Base-by-base conservation (phyloP, 495 filamentous ascomycete species). In the Aspergillus incahuasiensis region DNA sequence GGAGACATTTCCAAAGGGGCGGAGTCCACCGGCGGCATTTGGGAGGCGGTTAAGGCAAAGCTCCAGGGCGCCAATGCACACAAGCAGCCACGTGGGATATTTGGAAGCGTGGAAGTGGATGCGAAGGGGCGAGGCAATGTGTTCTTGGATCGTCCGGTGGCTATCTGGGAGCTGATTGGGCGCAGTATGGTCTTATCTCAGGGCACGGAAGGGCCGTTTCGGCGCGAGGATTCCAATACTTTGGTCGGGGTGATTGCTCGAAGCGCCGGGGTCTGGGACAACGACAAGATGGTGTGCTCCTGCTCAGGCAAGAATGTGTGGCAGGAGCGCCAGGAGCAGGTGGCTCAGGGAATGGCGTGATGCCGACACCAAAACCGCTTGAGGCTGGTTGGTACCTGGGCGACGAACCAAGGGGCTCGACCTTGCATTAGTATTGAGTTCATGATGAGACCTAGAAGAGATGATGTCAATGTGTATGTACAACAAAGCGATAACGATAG, bases 291-390 rank as follows among this genome's bases (percentile, higher is more conserved):
- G 63, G 94, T 98, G 24, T 86, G 86, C 68, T 92, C 89, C 13
- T 97, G 94, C 71, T 95, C 90, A 39, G 94, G 94, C 3, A 97
- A 98, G 84, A 97, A 91, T 61, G 79, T 98, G 30, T 98, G 94
- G 94, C 87, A 97, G 71, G 94, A 98, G 78, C 81, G 94, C 66
- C 86, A 86, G 75, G 92, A 97, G 66, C 87, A 95, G 73, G 84
- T 91, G 43, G 77, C 73, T 43, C 88, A 86, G 73, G 94, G 94
- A 6, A 97, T 98, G 88, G 69, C 86, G 48, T 95, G 45, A 64
- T 42, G 11, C 16, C 8, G 41, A 8, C 44, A 20, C n/a, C 18
- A 21, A 12, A 5, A 18, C 47, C 8, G 21, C 11, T 1, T 15
- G 20, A 18, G 5, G 45, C 11, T 22, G 45, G 32, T 28, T 28